Conservation (phyloP, 148 eudicot species). For the Camellia japonica region DNA sequence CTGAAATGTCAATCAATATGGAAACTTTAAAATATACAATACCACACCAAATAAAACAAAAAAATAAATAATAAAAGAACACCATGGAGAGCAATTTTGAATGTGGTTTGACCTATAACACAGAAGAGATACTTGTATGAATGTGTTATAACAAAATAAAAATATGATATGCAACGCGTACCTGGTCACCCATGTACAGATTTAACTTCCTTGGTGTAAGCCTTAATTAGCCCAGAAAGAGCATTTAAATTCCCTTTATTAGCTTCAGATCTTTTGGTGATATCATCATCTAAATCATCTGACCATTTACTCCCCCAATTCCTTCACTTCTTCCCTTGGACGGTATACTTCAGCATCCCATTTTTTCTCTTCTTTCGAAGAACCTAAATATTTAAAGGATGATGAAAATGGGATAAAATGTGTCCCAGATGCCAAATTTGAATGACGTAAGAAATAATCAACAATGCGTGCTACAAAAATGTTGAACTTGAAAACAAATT, state of each 20-base stretch:
- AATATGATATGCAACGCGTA: constrained; percentile 23
- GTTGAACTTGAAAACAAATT: neutral
- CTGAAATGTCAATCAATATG: neutral
- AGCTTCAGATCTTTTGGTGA: constrained; percentile 30
- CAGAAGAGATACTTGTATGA: neutral
- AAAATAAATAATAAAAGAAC: neutral
- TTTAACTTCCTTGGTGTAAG: constrained; percentile 79
- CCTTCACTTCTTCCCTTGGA: constrained; percentile 66
- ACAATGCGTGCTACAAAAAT: neutral
- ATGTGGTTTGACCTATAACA: neutral
- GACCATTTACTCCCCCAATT: constrained; percentile 97
- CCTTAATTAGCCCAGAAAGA: constrained; percentile 52
- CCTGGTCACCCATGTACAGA: constrained; percentile 96
- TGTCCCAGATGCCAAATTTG: neutral
- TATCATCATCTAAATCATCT: constrained; percentile 66
- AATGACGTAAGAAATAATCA: neutral
- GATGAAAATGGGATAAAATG: constrained; percentile 6
- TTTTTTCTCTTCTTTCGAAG: constrained; percentile 33
- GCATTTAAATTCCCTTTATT: constrained; percentile 40
- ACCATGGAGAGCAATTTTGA: neutral
- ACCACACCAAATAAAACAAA: neutral
- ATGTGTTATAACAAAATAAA: neutral
- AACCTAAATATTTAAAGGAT: constrained; percentile 34
- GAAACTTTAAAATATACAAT: neutral
- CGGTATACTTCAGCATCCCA: constrained; percentile 40